These are phyloP conservation scores for Ziziphus jujuba DNA, from an alignment of 306 rosid genomes.

Conservation along the genomic window DNA sequence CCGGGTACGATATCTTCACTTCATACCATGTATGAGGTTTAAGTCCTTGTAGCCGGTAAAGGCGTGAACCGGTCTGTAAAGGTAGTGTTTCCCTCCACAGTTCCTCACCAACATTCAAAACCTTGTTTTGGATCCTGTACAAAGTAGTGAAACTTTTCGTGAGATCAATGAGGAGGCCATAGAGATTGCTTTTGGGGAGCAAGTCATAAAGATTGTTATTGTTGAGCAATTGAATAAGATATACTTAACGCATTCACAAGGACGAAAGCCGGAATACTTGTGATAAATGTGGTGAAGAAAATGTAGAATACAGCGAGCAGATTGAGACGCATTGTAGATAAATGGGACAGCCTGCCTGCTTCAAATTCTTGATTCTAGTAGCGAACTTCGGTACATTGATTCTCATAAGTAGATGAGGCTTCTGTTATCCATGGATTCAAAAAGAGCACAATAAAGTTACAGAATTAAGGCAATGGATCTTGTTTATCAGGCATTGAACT, in stretches of 20 bases:
- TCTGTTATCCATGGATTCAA: background rate
- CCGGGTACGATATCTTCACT: slow-evolving; percentile 99
- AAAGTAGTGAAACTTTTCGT: slow-evolving; percentile 1
- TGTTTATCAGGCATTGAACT: too few species aligned
- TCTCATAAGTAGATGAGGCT: background rate
- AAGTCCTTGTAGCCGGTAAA: slow-evolving; percentile 69
- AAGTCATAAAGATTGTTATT: background rate
- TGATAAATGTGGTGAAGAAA: slow-evolving; percentile 20
- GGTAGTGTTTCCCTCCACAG: slow-evolving; percentile 64
- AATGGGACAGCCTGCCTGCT: slow-evolving; percentile 12
- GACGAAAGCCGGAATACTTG: slow-evolving; percentile 43
- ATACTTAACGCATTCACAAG: slow-evolving; percentile 46
- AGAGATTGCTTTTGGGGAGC: background rate
- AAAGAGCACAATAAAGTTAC: background rate
- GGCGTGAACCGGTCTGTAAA: slow-evolving; percentile 58
- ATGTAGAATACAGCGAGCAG: slow-evolving; percentile 15
- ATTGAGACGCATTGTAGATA: slow-evolving; percentile 22
- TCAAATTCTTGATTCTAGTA: slow-evolving; percentile 27
- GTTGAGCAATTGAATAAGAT: background rate
- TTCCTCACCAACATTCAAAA: slow-evolving; percentile 77
- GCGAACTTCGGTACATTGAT: background rate
- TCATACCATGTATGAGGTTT: slow-evolving; percentile 74
- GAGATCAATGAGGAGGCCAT: background rate
- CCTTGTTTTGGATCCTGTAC: slow-evolving; percentile 45
- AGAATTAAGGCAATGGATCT: background rate